Percentiles rank a stretch among this genome's conserved stretches.
Conservation (phyloP, 1,284 basidiomycete genomes). For the Volvariella surrecta region DNA sequence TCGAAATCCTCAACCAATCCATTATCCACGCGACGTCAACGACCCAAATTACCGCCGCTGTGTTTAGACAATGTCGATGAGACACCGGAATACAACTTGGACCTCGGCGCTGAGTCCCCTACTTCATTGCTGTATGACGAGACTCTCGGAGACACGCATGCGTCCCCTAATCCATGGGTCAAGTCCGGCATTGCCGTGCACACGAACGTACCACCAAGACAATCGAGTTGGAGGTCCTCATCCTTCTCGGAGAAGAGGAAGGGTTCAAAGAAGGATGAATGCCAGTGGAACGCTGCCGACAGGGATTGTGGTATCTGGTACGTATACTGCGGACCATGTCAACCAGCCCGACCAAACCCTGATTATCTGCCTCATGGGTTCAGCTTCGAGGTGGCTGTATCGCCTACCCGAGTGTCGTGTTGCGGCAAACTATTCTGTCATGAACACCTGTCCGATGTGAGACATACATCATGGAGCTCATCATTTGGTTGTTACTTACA, state of each 20-base stretch:
- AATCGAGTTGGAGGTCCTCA: background rate
- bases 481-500: background rate
- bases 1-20: too few relatives aligned
- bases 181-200: slow-evolving; percentile 13
- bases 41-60: slow-evolving; percentile 4
- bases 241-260: background rate
- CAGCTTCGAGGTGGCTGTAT: slow-evolving; percentile 28
- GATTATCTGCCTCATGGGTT: background rate
- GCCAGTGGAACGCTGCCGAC: slow-evolving; percentile 12
- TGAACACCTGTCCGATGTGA: slow-evolving; percentile 26
- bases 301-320: slow-evolving; percentile 31
- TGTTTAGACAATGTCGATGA: slow-evolving; percentile 17
- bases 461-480: slow-evolving; percentile 10
- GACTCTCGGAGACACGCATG: slow-evolving; percentile 11
- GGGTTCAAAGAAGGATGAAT: background rate
- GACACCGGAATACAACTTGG: slow-evolving; percentile 13
- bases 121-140: slow-evolving; percentile 11
- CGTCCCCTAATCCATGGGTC: slow-evolving; percentile 13
- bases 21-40: too few relatives aligned
- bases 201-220: background rate
- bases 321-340: slow-evolving; percentile 9
- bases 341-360: slow-evolving; percentile 1
- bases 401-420: slow-evolving; percentile 24
- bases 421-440: slow-evolving; percentile 27
- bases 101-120: slow-evolving; percentile 20